phyloP scores from a whole-genome alignment of 768 basidiomycete species.

The Chalciporus chontae region DNA sequence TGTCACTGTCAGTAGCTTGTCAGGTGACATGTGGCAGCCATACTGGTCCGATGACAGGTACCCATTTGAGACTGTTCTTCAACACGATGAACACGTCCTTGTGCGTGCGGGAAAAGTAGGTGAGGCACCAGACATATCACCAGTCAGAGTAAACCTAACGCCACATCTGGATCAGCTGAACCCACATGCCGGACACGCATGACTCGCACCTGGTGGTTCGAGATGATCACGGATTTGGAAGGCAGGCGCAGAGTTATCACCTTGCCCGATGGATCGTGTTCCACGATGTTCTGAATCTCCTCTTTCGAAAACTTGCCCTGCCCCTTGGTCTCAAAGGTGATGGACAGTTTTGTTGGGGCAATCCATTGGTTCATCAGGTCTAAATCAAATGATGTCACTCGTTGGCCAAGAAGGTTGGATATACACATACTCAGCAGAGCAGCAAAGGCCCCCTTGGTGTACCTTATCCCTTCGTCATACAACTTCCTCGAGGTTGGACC shows the following conservation, averaged over 20 bases:
- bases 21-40: constrained; percentile 14
- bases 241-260: constrained; percentile 67
- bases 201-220: constrained; percentile 82
- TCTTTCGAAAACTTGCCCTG: constrained; percentile 58
- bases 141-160: constrained; percentile 71
- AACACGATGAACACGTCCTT: constrained; percentile 84
- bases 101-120: constrained; percentile 68
- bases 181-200: not conserved
- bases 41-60: constrained; percentile 90
- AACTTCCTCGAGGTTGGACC: constrained; percentile 48
- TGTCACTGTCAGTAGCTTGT: constrained; percentile 6
- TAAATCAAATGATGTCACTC: constrained; percentile 25
- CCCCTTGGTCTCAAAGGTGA: constrained; percentile 74
- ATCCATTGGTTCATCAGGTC: constrained; percentile 82
- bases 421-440: constrained; percentile 60
- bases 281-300: constrained; percentile 55
- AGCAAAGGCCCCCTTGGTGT: constrained; percentile 83
- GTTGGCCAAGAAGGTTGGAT: not conserved
- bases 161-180: constrained; percentile 3
- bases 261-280: constrained; percentile 53
- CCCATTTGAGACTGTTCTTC: constrained; percentile 84
- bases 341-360: constrained; percentile 65
- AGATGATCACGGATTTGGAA: constrained; percentile 75
- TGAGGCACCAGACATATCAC: constrained; percentile 87
- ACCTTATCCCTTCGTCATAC: constrained; percentile 69